phyloP scores from a whole-genome alignment of 2,329 filamentous ascomycete genomes.

The Aspergillus nomiae region DNA sequence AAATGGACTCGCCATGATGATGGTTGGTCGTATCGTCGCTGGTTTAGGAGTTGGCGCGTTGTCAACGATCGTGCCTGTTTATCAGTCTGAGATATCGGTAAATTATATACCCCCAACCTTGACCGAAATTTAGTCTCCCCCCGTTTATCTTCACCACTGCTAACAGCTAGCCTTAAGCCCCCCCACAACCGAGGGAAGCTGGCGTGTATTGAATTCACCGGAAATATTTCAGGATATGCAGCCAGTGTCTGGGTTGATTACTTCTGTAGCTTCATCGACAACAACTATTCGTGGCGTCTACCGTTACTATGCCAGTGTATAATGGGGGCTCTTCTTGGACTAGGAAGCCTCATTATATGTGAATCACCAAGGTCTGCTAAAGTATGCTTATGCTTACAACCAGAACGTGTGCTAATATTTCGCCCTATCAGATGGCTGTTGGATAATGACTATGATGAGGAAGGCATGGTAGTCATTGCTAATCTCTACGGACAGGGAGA shows the following conservation, averaged over 20 bases:
- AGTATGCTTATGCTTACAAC: conserved; percentile 25
- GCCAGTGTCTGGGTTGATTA: conserved; percentile 99
- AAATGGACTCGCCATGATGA: conserved; percentile 86
- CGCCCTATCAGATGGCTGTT: conserved; percentile 74
- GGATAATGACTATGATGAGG: conserved; percentile 96
- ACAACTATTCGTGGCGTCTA: conserved; percentile 83
- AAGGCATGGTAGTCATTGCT: conserved; percentile 96
- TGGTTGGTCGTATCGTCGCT: conserved; percentile 75
- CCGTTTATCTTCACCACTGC: conserved; percentile 3
- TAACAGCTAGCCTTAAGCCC: conserved; percentile 50
- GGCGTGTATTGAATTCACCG: conserved; percentile 96
- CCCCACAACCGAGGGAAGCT: conserved; percentile 94
- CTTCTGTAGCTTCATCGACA: conserved; percentile 87
- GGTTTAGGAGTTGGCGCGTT: conserved; percentile 85
- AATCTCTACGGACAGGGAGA: conserved; percentile 96
- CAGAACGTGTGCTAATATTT: conserved; percentile 4
- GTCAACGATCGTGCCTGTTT: conserved; percentile 89
- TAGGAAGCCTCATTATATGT: conserved; percentile 89
- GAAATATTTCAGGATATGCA: conserved; percentile 94
- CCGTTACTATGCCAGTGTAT: conserved; percentile 90
- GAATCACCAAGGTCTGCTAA: conserved; percentile 80
- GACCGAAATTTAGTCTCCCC: background rate
- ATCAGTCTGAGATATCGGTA: conserved; percentile 86
- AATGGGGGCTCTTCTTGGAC: conserved; percentile 83
- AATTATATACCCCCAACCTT: conserved; percentile 4